Percentiles rank a stretch among this genome's conserved stretches.
phyloP scores from a whole-genome alignment of 176 grass and related monocot genomes.

The Cocos nucifera region DNA sequence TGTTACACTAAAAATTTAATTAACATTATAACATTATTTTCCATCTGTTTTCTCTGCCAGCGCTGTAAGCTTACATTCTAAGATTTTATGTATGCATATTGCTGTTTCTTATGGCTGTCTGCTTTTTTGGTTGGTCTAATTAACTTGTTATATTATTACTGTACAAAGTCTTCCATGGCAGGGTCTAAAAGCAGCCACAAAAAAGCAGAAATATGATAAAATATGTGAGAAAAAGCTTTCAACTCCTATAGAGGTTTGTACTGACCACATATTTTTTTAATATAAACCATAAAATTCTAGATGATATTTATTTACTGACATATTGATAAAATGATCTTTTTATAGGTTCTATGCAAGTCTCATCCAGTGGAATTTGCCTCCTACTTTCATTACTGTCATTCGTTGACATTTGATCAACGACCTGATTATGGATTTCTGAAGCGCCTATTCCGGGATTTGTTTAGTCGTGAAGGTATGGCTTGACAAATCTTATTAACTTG shows the following conservation, averaged over 20 bases:
- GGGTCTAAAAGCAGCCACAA: conserved; percentile 66
- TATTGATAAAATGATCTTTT: conserved; percentile 4
- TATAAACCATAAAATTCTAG: not conserved
- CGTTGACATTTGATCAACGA: conserved; percentile 46
- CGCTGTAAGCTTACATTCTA: too few species aligned
- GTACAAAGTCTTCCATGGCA: conserved; percentile 62
- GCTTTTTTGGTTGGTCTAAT: not conserved
- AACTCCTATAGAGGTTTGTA: conserved; percentile 52
- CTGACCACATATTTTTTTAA: conserved; percentile 14
- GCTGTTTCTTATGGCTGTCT: not conserved
- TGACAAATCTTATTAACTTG: conserved; percentile 5
- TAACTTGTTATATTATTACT: conserved; percentile 22
- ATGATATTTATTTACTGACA: conserved; percentile 6
- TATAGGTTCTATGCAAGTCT: conserved; percentile 51
- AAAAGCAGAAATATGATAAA: conserved; percentile 78
- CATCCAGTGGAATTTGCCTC: conserved; percentile 56
- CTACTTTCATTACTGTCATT: conserved; percentile 62
- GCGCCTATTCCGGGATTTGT: conserved; percentile 41
- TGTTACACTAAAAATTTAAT: too few species aligned
- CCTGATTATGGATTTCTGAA: conserved; percentile 55
- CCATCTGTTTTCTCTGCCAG: too few species aligned
- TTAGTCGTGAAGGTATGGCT: conserved; percentile 48
- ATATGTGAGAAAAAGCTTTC: conserved; percentile 72
- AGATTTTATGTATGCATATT: too few species aligned
- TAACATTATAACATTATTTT: too few species aligned